phyloP scores from a whole-genome alignment of 441 rosid species.

The Metrosideros polymorpha region DNA sequence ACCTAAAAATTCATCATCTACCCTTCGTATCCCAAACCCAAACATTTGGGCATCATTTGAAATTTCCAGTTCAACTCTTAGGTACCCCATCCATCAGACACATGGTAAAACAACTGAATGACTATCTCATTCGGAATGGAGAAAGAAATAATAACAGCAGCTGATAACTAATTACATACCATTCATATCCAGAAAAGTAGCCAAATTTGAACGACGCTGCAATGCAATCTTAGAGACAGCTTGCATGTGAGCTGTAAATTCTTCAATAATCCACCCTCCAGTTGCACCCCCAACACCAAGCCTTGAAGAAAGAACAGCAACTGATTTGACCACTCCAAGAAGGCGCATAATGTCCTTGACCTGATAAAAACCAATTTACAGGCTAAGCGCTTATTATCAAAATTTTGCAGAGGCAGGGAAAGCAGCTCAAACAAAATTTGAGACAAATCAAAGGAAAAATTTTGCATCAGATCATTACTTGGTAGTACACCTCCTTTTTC shows the following conservation, averaged over 20 bases:
- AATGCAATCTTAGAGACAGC: constrained; percentile 98
- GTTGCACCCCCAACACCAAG: constrained; percentile 72
- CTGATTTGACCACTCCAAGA: constrained; percentile 93
- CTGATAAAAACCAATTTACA: constrained; percentile 27
- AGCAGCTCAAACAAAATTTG: not conserved
- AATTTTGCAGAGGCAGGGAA: not conserved
- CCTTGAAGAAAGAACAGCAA: constrained; percentile 69
- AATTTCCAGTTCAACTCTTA: not conserved
- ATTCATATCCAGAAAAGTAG: constrained; percentile 69
- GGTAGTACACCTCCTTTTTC: constrained; percentile 78
- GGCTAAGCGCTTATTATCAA: not conserved
- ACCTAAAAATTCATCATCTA: not conserved
- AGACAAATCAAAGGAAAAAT: not conserved
- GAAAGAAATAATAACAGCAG: not conserved
- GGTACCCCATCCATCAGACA: not conserved
- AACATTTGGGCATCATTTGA: not conserved
- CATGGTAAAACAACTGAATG: not conserved
- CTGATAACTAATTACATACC: constrained; percentile 30
- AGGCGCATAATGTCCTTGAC: constrained; percentile 95
- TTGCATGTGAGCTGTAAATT: constrained; percentile 96
- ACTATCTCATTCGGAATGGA: not conserved
- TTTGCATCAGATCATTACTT: constrained; percentile 32
- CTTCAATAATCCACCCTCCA: constrained; percentile 89
- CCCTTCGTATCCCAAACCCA: not conserved
- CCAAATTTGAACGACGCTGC: constrained; percentile 87